These are phyloP conservation scores for Nicotiana paniculata DNA, from an alignment of 257 asterid genomes.

Conservation along the genomic window DNA sequence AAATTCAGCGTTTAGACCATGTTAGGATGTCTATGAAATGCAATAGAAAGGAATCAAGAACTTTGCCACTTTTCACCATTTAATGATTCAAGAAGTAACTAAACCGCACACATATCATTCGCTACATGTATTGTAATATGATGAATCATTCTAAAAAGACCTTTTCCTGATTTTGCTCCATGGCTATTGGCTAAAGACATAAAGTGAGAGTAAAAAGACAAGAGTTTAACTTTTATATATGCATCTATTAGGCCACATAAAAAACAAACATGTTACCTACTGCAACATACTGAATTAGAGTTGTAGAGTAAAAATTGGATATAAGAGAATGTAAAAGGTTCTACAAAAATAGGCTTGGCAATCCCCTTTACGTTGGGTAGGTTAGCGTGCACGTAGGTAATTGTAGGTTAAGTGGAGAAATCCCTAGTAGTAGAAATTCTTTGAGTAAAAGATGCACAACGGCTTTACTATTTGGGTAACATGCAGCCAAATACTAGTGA, in stretches of 20 bases:
- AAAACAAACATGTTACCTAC: not conserved
- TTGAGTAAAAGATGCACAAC: not conserved
- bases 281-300: not conserved
- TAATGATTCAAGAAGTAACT: not conserved
- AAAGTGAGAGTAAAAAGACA: too few species aligned
- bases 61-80: not conserved
- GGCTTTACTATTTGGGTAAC: not conserved
- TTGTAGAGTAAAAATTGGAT: not conserved
- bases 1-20: not conserved
- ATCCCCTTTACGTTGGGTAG: not conserved
- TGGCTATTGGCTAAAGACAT: too few species aligned
- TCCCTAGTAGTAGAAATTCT: not conserved
- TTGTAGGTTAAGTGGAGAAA: not conserved
- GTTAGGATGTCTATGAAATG: not conserved
- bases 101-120: not conserved
- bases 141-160: too few species aligned
- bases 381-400: not conserved
- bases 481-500: not conserved
- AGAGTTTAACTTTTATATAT: too few species aligned
- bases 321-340: not conserved
- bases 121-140: not conserved
- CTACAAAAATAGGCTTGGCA: not conserved
- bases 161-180: too few species aligned
- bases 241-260: too few species aligned
- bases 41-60: not conserved